Evolutionary conservation across 2,329 filamentous ascomycete genomes (phyloP), one percentile per base, ranked within the genome.

Genomic region (Neofusicoccum umdonicola): DNA sequence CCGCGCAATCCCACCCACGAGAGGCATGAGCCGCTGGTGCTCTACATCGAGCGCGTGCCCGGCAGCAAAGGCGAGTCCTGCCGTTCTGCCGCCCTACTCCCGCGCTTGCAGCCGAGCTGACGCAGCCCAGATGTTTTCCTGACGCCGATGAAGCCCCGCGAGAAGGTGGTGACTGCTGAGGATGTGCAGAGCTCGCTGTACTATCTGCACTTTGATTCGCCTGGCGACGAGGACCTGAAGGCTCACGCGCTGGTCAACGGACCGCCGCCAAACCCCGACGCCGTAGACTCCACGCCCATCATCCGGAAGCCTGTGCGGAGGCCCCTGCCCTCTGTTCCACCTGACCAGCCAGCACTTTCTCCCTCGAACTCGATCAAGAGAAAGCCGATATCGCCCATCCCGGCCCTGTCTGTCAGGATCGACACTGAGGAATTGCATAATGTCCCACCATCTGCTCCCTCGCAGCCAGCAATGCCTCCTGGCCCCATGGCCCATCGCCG

Each of bases 11-110:
- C 91, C 4, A 86, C 88, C 3, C 88, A 90, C 69, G 80, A 85
- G 70, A 85, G 82, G 67, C 85, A 89, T 67, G 87, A 92, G 57
- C 88, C 92, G 3, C 78, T 98, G 58, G 88, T 89, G 2, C 85
- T 99, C 45, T 99, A 99, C 78, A 96, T 99, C 69, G 92, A 94
- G 41, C 84, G 94, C 69, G 94, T 99, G 0, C 95, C 95, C 1
- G 94, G 94, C 22, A 96, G 91, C 68, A 87, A 88, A 88, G 92
- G 92, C 47, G 35, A 51, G 63, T 52, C 19, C 27, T 19, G 27
- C 31, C 31, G 47, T 17, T 57, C 9, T 60, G 45, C 31, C 31
- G 27, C 62, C 19, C 62, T 47, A 54, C 64, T 69, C 66, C 3
- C n/a, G n/a, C 39, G 11, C 31, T 11, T 54, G 41, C 35, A 34